phyloP scores from a whole-genome alignment of 2,329 filamentous ascomycete species.

The Bisporella sp. region DNA sequence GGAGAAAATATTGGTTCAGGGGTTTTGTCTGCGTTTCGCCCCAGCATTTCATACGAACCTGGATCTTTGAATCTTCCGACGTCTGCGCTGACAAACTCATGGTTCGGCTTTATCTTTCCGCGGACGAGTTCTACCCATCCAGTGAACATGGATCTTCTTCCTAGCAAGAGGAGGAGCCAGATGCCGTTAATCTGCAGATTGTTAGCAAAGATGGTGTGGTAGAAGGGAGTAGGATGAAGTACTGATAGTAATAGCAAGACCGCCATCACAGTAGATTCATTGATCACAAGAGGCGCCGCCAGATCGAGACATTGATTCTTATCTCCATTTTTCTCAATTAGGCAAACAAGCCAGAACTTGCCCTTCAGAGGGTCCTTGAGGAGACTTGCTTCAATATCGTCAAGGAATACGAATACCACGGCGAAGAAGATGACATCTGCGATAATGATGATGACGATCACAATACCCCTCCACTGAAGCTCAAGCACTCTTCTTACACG shows the following conservation, averaged over 20 bases:
- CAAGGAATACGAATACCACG: slow-evolving; percentile 81
- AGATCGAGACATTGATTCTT: slow-evolving; percentile 59
- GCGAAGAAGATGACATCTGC: slow-evolving; percentile 92
- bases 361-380: slow-evolving; percentile 38
- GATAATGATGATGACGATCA: slow-evolving; percentile 83
- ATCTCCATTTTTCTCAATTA: slow-evolving; percentile 50
- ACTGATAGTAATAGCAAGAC: slow-evolving; percentile 78
- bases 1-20: slow-evolving; percentile 19
- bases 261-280: slow-evolving; percentile 69
- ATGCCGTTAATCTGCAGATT: slow-evolving; percentile 65
- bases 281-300: slow-evolving; percentile 58
- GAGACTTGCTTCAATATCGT: slow-evolving; percentile 46
- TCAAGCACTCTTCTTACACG: slow-evolving; percentile 80
- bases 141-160: slow-evolving; percentile 74
- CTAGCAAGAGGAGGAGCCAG: slow-evolving; percentile 76
- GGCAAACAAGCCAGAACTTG: slow-evolving; percentile 63
- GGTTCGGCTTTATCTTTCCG: slow-evolving; percentile 43
- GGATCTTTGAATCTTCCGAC: slow-evolving; percentile 54
- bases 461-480: slow-evolving; percentile 90
- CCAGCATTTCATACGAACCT: slow-evolving; percentile 76
- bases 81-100: slow-evolving; percentile 86
- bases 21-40: slow-evolving; percentile 31
- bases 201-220: slow-evolving; percentile 18
- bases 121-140: slow-evolving; percentile 70
- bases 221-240: slow-evolving; percentile 30